These are phyloP conservation scores for Beauveria sp. DNA, from an alignment of 2,329 filamentous ascomycete genomes.

Conservation along the genomic window DNA sequence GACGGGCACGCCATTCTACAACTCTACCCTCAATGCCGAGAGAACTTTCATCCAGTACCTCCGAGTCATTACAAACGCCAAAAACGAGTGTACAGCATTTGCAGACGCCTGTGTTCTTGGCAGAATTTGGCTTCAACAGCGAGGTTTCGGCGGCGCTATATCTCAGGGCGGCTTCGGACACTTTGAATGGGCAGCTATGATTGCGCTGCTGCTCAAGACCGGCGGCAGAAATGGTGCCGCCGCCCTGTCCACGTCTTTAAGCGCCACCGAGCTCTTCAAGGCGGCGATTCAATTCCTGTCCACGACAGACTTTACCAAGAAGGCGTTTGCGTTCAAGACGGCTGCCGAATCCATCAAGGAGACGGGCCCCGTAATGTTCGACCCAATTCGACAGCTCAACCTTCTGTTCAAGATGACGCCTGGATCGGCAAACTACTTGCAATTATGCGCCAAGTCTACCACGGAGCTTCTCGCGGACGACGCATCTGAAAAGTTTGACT, in stretches of 20 bases:
- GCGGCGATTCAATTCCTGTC: slow-evolving; percentile 83
- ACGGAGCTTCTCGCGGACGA: slow-evolving; percentile 68
- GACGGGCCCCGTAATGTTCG: slow-evolving; percentile 65
- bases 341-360: slow-evolving; percentile 31
- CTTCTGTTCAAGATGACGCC: slow-evolving; percentile 82
- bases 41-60: slow-evolving; percentile 66
- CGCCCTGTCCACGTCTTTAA: slow-evolving; percentile 71
- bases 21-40: slow-evolving; percentile 75
- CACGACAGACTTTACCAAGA: slow-evolving; percentile 61
- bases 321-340: slow-evolving; percentile 45
- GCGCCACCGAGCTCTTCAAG: slow-evolving; percentile 91
- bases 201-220: slow-evolving; percentile 73
- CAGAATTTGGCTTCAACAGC: slow-evolving; percentile 80
- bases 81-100: slow-evolving; percentile 64
- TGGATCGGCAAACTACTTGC: slow-evolving; percentile 72
- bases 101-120: slow-evolving; percentile 80
- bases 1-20: slow-evolving; percentile 73
- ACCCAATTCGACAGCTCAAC: slow-evolving; percentile 67
- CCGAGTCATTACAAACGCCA: slow-evolving; percentile 62
- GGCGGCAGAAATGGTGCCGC: slow-evolving; percentile 65
- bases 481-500: slow-evolving; percentile 70
- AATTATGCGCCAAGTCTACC: slow-evolving; percentile 66
- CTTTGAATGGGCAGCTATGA: slow-evolving; percentile 81
- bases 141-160: slow-evolving; percentile 67
- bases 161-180: slow-evolving; percentile 78